These are phyloP conservation scores for Pythium periplocum DNA, from an alignment of 352 stramenopile genomes.

Conservation along the genomic window DNA sequence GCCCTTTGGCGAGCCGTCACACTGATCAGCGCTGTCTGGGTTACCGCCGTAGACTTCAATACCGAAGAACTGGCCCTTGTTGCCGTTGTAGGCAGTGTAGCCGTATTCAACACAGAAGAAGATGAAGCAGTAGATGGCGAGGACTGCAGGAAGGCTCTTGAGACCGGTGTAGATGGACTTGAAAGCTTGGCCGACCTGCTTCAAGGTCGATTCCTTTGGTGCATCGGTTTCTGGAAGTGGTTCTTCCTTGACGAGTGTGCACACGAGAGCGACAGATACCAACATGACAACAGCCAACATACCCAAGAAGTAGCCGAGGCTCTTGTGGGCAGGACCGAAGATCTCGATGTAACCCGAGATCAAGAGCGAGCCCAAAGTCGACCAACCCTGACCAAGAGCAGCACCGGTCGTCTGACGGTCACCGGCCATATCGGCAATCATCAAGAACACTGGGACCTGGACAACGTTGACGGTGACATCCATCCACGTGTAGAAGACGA, in stretches of 20 bases:
- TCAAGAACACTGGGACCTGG: constrained; percentile 32
- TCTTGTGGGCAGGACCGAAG: constrained; percentile 42
- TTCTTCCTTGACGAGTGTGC: constrained; percentile 24
- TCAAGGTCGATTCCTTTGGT: constrained; percentile 13
- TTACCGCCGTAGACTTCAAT: constrained; percentile 49
- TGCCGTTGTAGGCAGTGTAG: constrained; percentile 58
- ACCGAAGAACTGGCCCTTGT: constrained; percentile 63
- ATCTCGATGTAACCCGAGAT: constrained; percentile 44
- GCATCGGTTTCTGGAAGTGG: constrained; percentile 15
- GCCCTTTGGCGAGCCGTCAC: constrained; percentile 7
- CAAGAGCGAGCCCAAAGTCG: constrained; percentile 37
- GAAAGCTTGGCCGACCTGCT: constrained; percentile 34
- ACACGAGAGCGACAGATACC: constrained; percentile 24
- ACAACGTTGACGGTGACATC: constrained; percentile 56
- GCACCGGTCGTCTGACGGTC: constrained; percentile 42
- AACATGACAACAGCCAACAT: constrained; percentile 45
- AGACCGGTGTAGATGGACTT: constrained; percentile 38
- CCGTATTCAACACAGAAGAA: constrained; percentile 51
- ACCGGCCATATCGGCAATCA: constrained; percentile 54
- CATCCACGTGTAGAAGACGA: constrained; percentile 67
- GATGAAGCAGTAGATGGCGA: constrained; percentile 50
- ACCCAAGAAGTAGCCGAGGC: constrained; percentile 41
- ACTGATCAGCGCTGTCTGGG: constrained; percentile 37
- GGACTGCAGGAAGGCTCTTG: constrained; percentile 28
- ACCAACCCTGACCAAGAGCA: constrained; percentile 38